Conservation (phyloP, 31 red algal species). For the Pterothamnion heteromorphum region DNA sequence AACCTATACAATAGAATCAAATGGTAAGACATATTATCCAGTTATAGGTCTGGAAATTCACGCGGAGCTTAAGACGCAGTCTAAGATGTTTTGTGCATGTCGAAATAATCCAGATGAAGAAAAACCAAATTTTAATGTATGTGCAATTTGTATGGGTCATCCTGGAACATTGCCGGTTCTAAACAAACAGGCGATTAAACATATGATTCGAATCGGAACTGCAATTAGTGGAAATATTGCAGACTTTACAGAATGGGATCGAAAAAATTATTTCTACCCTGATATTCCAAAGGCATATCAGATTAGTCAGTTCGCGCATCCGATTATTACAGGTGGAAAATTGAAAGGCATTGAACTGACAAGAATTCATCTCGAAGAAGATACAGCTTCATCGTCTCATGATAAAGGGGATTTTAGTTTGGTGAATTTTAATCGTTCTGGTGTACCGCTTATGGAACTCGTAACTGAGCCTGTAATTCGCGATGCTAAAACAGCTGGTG, state of each 20-base stretch:
- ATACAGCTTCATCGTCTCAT: slow-evolving; percentile 67
- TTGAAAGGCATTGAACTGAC: slow-evolving; percentile 53
- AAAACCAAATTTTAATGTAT: slow-evolving; percentile 80
- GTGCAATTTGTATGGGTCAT: slow-evolving; percentile 87
- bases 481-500: not conserved
- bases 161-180: slow-evolving; percentile 88
- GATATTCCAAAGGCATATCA: slow-evolving; percentile 98
- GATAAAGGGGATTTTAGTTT: slow-evolving; percentile 31
- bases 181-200: slow-evolving; percentile 72
- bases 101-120: slow-evolving; percentile 43
- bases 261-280: slow-evolving; percentile 97
- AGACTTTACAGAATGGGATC: slow-evolving; percentile 60
- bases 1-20: no score
- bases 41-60: slow-evolving; percentile 95
- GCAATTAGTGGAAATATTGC: slow-evolving; percentile 72
- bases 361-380: slow-evolving; percentile 75
- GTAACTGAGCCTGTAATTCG: not conserved
- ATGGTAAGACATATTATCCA: slow-evolving; percentile 75
- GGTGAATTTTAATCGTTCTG: not conserved
- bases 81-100: slow-evolving; percentile 87
- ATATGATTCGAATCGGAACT: slow-evolving; percentile 69
- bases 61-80: slow-evolving; percentile 75
- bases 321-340: slow-evolving; percentile 50
- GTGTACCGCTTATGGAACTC: not conserved
- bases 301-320: slow-evolving; percentile 77